phyloP scores from a whole-genome alignment of 495 filamentous ascomycete genomes.

The Pseudotulostoma volvatum region DNA sequence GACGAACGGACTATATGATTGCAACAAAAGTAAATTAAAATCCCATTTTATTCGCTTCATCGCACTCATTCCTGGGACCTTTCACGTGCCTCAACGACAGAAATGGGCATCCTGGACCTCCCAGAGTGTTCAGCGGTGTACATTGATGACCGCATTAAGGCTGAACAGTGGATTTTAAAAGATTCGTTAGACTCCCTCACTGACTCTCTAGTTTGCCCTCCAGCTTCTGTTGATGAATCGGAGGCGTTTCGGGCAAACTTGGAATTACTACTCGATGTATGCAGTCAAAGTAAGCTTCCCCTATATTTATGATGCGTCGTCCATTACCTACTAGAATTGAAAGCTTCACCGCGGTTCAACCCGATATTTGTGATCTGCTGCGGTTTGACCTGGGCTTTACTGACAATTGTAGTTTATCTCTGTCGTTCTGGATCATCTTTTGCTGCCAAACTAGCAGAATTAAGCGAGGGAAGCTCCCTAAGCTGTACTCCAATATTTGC shows the following conservation, averaged over 20 bases:
- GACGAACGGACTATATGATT: neutral
- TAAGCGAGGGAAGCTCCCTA: conserved; percentile 44
- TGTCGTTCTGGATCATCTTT: conserved; percentile 57
- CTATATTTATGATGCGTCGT: too few species aligned
- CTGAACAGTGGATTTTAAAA: conserved; percentile 42
- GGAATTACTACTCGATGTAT: conserved; percentile 31
- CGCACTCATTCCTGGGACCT: neutral
- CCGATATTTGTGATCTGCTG: too few species aligned
- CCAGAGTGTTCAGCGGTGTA: conserved; percentile 66
- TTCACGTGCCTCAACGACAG: neutral
- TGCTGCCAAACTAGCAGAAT: conserved; percentile 47
- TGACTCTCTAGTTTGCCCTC: conserved; percentile 12
- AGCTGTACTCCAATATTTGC: conserved; percentile 59
- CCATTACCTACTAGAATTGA: too few species aligned
- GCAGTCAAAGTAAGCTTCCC: conserved; percentile 34
- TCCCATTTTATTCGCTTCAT: neutral
- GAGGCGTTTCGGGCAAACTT: conserved; percentile 35
- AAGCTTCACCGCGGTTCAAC: too few species aligned
- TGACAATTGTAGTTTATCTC: conserved; percentile 42
- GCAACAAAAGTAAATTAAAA: neutral
- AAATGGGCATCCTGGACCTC: conserved; percentile 41
- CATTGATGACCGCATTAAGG: conserved; percentile 55
- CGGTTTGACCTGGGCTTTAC: too few species aligned
- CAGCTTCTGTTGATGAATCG: conserved; percentile 27
- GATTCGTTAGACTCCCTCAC: conserved; percentile 18